phyloP scores from a whole-genome alignment of 768 basidiomycete genomes.

The Tylopilus balloui region DNA sequence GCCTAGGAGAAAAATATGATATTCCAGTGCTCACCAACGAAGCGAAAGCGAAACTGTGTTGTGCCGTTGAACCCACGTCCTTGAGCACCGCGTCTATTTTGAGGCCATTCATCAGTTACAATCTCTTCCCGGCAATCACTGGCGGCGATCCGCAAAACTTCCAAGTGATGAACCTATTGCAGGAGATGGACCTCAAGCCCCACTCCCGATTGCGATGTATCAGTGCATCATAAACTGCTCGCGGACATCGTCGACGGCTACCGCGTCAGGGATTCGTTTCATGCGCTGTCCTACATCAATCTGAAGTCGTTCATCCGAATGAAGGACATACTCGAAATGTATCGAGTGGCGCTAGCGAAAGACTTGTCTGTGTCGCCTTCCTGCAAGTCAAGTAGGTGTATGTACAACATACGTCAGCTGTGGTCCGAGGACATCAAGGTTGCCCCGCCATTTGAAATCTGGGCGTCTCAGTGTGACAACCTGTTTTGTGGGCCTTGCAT shows the following conservation, averaged over 20 bases:
- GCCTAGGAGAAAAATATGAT: constrained; percentile 17
- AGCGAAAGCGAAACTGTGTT: constrained; percentile 5
- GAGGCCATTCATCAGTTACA: no score
- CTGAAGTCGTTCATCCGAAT: constrained; percentile 2
- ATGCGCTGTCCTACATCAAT: constrained; percentile 3
- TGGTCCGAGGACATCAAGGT: not conserved
- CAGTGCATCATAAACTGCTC: constrained; percentile 1
- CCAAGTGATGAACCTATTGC: constrained; percentile 15
- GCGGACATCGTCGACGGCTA: not conserved
- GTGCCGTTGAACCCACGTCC: not conserved
- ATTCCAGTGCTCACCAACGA: constrained; percentile 6
- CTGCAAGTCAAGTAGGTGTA: not conserved
- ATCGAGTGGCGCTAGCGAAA: not conserved
- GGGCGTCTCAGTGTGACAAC: not conserved
- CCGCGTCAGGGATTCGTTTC: not conserved
- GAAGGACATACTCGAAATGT: not conserved
- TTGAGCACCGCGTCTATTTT: not conserved
- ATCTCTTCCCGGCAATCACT: not conserved
- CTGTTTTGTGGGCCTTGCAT: not conserved
- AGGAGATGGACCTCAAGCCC: not conserved
- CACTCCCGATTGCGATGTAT: constrained; percentile 10
- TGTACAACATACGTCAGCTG: rapidly evolving
- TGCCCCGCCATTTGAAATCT: not conserved
- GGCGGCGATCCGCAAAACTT: constrained; percentile 13
- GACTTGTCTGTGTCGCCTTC: not conserved